Evolutionary conservation across 805 yeast genomes (phyloP), one percentile per base, ranked within the genome.

Genomic region (Saccharomycopsis selenospora): DNA sequence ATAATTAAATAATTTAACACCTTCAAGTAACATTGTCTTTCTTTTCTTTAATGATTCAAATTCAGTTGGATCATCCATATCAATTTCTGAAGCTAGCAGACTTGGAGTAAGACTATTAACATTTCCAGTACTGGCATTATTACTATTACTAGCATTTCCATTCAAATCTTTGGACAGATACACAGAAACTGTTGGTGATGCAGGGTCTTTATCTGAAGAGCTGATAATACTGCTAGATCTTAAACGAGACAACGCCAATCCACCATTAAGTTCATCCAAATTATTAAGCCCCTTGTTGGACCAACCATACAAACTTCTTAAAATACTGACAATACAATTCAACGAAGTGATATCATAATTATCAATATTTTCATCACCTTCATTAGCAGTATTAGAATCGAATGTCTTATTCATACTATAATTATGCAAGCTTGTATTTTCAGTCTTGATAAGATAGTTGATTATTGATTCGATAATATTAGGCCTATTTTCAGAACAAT

Each of bases 381-480:
- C 73, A 30, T 87, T 84, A 10, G 91, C 82, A 47, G 88, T 68
- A 23, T 71, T 45, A 69, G 67, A 51, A 50, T 55, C 44, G 25
- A 22, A 24, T 27, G 40, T 41, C 25, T 42, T 51, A n/a, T 22
- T 23, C 14, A 36, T 11, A 25, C 36, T 36, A 24, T 48, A 45
- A 28, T 45, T 45, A 23, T 47, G 42, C 14, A 50, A 30, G 40
- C 36, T 50, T 17, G 22, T 33, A 40, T 53, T 53, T 38, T 53
- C 51, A 73, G 72, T 62, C 70, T 82, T 51, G 59, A 88, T 84
- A 55, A 93, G 71, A 56, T 84, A 82, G 55, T 88, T 90, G 46
- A 89, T 78, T 40, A 89, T 71, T 45, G 79, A 72, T 65, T 93
- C 99, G 65, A 90, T 87, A 44, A 90, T 72, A 62, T 93, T 93